These are phyloP conservation scores for Candida sakaeoensis DNA, from an alignment of 805 yeast genomes.

Conservation along the genomic window DNA sequence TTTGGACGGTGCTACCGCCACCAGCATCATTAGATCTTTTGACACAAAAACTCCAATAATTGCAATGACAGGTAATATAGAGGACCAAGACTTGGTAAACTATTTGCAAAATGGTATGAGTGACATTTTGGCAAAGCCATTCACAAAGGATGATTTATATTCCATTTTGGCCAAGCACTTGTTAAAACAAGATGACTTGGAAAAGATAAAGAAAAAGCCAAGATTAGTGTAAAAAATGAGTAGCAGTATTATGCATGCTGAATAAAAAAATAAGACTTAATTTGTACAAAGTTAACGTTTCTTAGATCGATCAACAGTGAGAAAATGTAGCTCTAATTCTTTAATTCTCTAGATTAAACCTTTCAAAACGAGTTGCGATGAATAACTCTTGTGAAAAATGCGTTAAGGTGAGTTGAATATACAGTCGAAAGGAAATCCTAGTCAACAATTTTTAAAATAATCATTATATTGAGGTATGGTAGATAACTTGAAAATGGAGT, in stretches of 20 bases:
- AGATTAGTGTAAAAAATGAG: slow-evolving; percentile 2
- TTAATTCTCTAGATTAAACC: too few species aligned
- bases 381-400: too few species aligned
- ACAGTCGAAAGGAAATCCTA: too few species aligned
- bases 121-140: slow-evolving; percentile 91
- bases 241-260: slow-evolving; percentile 13
- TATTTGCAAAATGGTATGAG: slow-evolving; percentile 87
- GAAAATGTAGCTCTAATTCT: too few species aligned
- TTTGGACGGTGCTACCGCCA: slow-evolving; percentile 85
- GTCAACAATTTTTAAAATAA: too few species aligned
- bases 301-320: too few species aligned
- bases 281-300: too few species aligned
- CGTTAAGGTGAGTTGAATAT: too few species aligned
- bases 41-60: slow-evolving; percentile 86
- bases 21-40: slow-evolving; percentile 81
- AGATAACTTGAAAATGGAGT: too few species aligned
- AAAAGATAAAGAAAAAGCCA: slow-evolving; percentile 5
- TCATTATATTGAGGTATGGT: too few species aligned
- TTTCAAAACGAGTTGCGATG: too few species aligned
- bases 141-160: slow-evolving; percentile 81
- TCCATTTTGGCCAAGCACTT: slow-evolving; percentile 74
- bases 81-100: slow-evolving; percentile 74
- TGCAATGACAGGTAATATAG: slow-evolving; percentile 90
- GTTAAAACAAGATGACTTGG: slow-evolving; percentile 30
- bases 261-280: slow-evolving; percentile 24